A percentile compares a stretch with the other conserved stretches of the same genome.
Evolutionary conservation across 1,284 basidiomycete species (phyloP).

Genomic region (Apiotrichum mycotoxinovorans): DNA sequence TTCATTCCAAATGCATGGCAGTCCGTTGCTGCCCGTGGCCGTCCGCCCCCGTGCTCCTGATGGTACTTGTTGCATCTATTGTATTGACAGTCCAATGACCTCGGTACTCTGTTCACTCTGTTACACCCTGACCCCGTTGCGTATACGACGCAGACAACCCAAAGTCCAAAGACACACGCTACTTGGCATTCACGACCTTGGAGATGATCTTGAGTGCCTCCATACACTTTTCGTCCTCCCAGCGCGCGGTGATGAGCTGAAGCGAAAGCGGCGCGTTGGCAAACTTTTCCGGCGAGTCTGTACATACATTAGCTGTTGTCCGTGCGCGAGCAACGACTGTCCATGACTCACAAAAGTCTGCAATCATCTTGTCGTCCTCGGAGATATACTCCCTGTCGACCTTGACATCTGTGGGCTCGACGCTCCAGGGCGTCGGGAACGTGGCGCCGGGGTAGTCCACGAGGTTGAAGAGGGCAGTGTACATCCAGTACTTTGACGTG

Average conservation of each 20-base stretch:
- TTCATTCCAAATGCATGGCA: too few species aligned
- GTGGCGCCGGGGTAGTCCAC: constrained; percentile 64
- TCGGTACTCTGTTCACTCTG: too few species aligned
- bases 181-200: constrained; percentile 9
- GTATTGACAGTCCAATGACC: too few species aligned
- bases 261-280: constrained; percentile 26
- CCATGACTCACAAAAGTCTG: constrained; percentile 56
- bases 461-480: constrained; percentile 64
- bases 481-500: constrained; percentile 48
- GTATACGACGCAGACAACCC: background rate
- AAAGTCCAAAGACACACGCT: too few species aligned
- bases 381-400: constrained; percentile 52
- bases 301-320: too few species aligned
- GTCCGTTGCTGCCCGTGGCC: too few species aligned
- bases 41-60: too few species aligned
- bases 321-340: too few species aligned
- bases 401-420: constrained; percentile 10
- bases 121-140: background rate
- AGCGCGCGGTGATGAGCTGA: constrained; percentile 22
- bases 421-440: constrained; percentile 60
- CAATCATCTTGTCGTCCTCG: constrained; percentile 53
- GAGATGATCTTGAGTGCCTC: constrained; percentile 19
- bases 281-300: constrained; percentile 19
- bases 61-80: too few species aligned
- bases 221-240: constrained; percentile 30